Percentiles rank a stretch among this genome's conserved stretches.
phyloP scores from a whole-genome alignment of 305 asterid genomes.

The Rubia balearica region DNA sequence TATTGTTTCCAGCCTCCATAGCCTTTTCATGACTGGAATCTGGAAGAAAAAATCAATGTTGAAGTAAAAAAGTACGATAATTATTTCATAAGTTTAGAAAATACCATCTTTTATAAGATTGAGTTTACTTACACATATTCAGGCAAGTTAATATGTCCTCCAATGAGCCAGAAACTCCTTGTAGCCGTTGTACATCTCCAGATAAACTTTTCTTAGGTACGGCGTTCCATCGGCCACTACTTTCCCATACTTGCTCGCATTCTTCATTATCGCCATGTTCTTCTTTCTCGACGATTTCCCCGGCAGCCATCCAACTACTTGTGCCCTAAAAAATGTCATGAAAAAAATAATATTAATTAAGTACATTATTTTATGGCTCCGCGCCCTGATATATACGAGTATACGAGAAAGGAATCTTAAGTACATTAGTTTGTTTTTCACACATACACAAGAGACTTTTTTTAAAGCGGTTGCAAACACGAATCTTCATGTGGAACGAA shows the following conservation, averaged over 20 bases:
- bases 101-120: too few species aligned
- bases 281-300: conserved; percentile 25
- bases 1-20: conserved; percentile 22
- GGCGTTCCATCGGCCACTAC: conserved; percentile 83
- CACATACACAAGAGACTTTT: too few species aligned
- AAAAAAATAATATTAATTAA: not conserved
- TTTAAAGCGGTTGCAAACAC: not conserved
- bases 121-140: conserved; percentile 34
- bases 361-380: too few species aligned
- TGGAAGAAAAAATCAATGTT: not conserved
- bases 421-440: too few species aligned
- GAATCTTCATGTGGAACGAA: not conserved
- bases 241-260: conserved; percentile 37
- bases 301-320: conserved; percentile 36
- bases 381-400: too few species aligned
- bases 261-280: conserved; percentile 15
- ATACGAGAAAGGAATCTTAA: too few species aligned
- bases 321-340: conserved; percentile 16
- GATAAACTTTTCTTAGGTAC: conserved; percentile 59
- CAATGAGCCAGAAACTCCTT: conserved; percentile 36
- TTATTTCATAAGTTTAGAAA: too few species aligned
- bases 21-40: conserved; percentile 33
- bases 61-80: too few species aligned
- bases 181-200: conserved; percentile 41
- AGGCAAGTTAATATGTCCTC: conserved; percentile 52